Percentiles rank a stretch among this genome's conserved stretches.
These are phyloP conservation scores for Sclerotinia spermophila DNA, from an alignment of 2,329 filamentous ascomycete species.

Conservation along the genomic window DNA sequence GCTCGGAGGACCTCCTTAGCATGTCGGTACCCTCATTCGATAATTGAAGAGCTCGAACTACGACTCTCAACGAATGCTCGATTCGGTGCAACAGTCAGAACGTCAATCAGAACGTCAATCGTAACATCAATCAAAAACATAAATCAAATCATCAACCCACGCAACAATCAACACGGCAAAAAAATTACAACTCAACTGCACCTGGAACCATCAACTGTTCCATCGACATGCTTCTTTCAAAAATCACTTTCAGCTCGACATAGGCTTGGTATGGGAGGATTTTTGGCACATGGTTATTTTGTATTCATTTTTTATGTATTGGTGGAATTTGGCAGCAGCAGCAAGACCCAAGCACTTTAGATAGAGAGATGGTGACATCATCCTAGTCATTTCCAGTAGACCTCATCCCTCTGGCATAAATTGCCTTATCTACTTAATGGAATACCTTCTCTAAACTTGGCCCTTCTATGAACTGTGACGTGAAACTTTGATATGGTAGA, in stretches of 20 bases:
- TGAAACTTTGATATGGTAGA: neutral
- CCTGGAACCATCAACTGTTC: neutral
- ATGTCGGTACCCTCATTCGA: neutral
- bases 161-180: neutral
- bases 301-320: neutral
- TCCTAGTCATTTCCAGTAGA: neutral
- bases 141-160: neutral
- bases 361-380: neutral
- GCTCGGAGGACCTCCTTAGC: neutral
- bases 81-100: neutral
- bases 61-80: neutral
- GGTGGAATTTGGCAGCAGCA: neutral
- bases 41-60: neutral
- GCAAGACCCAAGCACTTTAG: conserved; percentile 1
- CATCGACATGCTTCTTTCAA: neutral
- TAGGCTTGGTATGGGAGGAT: neutral
- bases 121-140: neutral
- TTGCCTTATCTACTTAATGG: neutral
- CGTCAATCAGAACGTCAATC: neutral
- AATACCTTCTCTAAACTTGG: neutral
- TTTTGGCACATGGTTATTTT: neutral
- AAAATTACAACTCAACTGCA: neutral
- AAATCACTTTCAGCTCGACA: neutral
- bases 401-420: neutral
- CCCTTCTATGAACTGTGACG: neutral